Conservation (phyloP, 2,329 filamentous ascomycete genomes). For the Nemania sp. region DNA sequence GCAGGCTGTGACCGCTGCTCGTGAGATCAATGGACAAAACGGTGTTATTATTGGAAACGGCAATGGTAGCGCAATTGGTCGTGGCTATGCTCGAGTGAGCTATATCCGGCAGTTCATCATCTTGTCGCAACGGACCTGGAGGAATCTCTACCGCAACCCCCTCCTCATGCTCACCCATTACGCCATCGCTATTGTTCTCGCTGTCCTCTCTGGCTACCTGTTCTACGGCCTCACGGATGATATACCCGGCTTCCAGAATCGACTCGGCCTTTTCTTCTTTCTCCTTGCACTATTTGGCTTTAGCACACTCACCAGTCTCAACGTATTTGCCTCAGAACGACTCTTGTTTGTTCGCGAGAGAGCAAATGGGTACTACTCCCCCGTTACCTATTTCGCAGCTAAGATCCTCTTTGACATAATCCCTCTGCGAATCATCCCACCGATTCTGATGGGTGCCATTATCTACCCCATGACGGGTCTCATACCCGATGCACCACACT, state of each 20-base stretch:
- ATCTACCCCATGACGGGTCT: constrained; percentile 98
- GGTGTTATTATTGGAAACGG: constrained; percentile 63
- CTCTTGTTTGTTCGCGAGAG: constrained; percentile 92
- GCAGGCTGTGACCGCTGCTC: constrained; percentile 72
- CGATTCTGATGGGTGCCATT: constrained; percentile 93
- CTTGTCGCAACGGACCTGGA: constrained; percentile 91
- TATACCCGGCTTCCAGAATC: constrained; percentile 97
- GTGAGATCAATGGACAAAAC: constrained; percentile 74
- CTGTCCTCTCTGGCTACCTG: constrained; percentile 92
- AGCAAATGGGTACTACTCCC: constrained; percentile 96
- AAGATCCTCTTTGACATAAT: constrained; percentile 99
- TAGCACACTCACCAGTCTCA: constrained; percentile 92
- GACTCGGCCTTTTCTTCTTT: constrained; percentile 97
- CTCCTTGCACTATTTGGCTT: constrained; percentile 95
- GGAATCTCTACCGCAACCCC: constrained; percentile 95
- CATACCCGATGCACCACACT: constrained; percentile 82
- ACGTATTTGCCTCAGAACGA: constrained; percentile 91
- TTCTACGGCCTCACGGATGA: constrained; percentile 98
- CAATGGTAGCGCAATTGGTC: constrained; percentile 72
- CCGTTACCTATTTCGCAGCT: constrained; percentile 91
- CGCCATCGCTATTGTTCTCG: constrained; percentile 93
- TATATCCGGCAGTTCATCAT: constrained; percentile 87
- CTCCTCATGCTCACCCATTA: constrained; percentile 99
- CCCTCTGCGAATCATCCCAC: constrained; percentile 91
- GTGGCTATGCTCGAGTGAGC: constrained; percentile 84